Evolutionary conservation across 345 rosid genomes (phyloP), one percentile per base, ranked within the genome.

Genomic region (Pelargonium nanum): DNA sequence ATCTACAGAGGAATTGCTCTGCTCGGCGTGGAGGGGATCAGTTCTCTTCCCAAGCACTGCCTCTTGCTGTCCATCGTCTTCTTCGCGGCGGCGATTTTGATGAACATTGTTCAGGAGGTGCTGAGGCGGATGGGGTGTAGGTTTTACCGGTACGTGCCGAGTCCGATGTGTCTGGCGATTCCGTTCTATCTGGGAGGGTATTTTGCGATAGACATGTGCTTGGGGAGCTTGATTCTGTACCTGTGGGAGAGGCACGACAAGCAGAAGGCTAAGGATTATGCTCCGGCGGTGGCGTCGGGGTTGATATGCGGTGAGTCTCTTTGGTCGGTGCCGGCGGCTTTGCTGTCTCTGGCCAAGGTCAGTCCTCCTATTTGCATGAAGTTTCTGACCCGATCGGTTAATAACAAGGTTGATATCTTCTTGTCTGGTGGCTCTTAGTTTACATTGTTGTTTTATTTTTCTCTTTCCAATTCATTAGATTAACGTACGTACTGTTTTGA

Each of bases 161-260:
- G 81, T 62, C 96, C 98, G 10, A 91, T 91, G 98, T 85, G 94
- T 68, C 80, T 88, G 88, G 98, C 96, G 10, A 91, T 88, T n/a
- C 98, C 98, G 0, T 88, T 91, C 77, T 91, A 88, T 71, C 79
- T 88, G 0, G 98, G 98, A 1, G 80, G 81, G 32, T 88, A 83
- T 77, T 91, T 91, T 55, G 85, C 89, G 15, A 80, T 88, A 44
- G 98, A 91, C 61, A 88, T 91, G 98, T 88, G 94, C 6, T 68
- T 86, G 54, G 98, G 96, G 24, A 91, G 96, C 65, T 69, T 91
- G 81, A 76, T 91, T 22, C 76, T 88, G 45, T 91, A 73, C 74
- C 2, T 83, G 10, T 91, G 95, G 98, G 74, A 77, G 69, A 63
- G 68, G 64, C 57, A 44, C 28, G 76, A 88, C 80, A 79, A 78